Percentiles rank a stretch among this genome's conserved stretches.
Evolutionary conservation across 345 rosid species (phyloP).

Genomic region (sweet orange (Citrus sinensis)): DVS_A1.0 CM039164.1:15176001-15176500

Average conservation of each 20-base stretch:
- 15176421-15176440: not conserved
- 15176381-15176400: not conserved
- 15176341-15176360: not conserved
- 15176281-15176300: too few relatives aligned
- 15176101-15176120: not conserved
- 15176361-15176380: not conserved
- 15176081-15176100: not conserved
- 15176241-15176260: not conserved
- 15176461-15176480: too few relatives aligned
- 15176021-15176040: not conserved
- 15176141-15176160: not conserved
- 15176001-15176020: constrained; percentile 51
- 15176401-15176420: not conserved
- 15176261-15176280: not conserved
- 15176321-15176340: not conserved
- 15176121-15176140: not conserved
- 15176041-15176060: not conserved
- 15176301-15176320: not conserved
- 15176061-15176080: not conserved
- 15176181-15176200: not conserved
- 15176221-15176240: not conserved
- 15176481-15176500: not conserved
- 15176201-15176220: not conserved
- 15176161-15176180: not conserved
- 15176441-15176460: too few relatives aligned